Evolutionary conservation across 2,329 filamentous ascomycete species (phyloP).

Genomic region (Shiraia bambusicola): DNA sequence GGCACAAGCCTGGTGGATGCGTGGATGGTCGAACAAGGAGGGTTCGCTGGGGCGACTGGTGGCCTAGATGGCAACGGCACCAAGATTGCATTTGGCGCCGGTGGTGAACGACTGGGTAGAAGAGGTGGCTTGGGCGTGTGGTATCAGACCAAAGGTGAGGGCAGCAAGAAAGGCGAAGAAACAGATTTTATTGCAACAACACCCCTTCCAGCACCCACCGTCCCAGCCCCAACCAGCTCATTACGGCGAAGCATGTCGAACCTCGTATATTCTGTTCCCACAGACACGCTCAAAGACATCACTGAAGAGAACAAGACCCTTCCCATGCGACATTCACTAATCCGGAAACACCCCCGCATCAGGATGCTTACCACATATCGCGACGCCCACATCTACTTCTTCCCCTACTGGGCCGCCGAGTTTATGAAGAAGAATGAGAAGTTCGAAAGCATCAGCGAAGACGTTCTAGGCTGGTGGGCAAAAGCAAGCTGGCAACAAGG

Average conservation of each 20-base stretch:
- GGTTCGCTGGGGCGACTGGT: slow-evolving; percentile 62
- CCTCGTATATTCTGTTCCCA: slow-evolving; percentile 82
- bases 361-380: slow-evolving; percentile 81
- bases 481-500: slow-evolving; percentile 90
- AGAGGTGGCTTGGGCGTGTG: slow-evolving; percentile 86
- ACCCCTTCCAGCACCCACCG: slow-evolving; percentile 60
- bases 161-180: slow-evolving; percentile 82
- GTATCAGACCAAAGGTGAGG: slow-evolving; percentile 81
- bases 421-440: slow-evolving; percentile 77
- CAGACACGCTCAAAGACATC: slow-evolving; percentile 83
- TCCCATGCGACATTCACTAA: slow-evolving; percentile 72
- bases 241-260: slow-evolving; percentile 70
- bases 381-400: slow-evolving; percentile 92
- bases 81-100: slow-evolving; percentile 51
- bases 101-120: slow-evolving; percentile 59
- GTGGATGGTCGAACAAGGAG: slow-evolving; percentile 85
- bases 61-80: slow-evolving; percentile 47
- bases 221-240: slow-evolving; percentile 63
- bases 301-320: slow-evolving; percentile 73
- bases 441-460: slow-evolving; percentile 86
- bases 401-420: slow-evolving; percentile 87
- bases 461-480: slow-evolving; percentile 92
- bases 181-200: slow-evolving; percentile 87
- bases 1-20: slow-evolving; percentile 81
- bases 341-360: slow-evolving; percentile 72